Evolutionary conservation across 352 stramenopile genomes (phyloP), one percentile per base, ranked within the genome.

Genomic region (Globisporangium orthogonon): DNA sequence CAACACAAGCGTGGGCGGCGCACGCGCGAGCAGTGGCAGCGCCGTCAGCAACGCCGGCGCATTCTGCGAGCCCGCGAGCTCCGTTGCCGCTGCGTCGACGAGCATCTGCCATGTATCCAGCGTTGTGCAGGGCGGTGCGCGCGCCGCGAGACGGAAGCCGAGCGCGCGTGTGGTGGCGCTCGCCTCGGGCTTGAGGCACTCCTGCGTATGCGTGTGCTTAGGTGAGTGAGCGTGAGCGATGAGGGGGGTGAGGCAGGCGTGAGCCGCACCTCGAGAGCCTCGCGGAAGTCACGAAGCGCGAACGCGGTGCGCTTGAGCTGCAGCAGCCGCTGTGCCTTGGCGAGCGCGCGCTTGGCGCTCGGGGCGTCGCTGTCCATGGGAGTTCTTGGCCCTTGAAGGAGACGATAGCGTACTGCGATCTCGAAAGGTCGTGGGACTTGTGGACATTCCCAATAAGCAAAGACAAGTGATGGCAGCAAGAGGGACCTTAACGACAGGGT

Each of bases 31-130:
- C 29, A 88, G 61, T 17, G 78, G 71, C 53, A 89, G 61, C 31
- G 77, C 69, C 60, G 74, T 57, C 14, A 76, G 53, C 17, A 94
- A 52, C 54, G 79, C 66, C 1, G 69, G 64, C 9, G 68, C 67
- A 48, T 86, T 90, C 50, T 87, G 73, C 4, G 82, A 86, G 39
- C 75, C 74, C 28, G 76, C 82, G n/a, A 94, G 66, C 62, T 94
- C 84, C 1, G 63, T 73, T 9, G 86, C 70, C 4, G 66, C 74
- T 1, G 78, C 63, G 41, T 92, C 82, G 6, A 94, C 54, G 3
- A 91, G 56, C 4, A 88, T 64, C 39, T 74, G 67, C 80, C 79
- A 90, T 4, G 78, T 64, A n/a, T 87, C 71, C 54, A 76, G 57
- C 0, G 71, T 91, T 50, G 63, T 76, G 50, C 82, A 91, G 1